Evolutionary conservation across 2,329 filamentous ascomycete species (phyloP).

Genomic region (Rhytidhysteron rufulum): DNA sequence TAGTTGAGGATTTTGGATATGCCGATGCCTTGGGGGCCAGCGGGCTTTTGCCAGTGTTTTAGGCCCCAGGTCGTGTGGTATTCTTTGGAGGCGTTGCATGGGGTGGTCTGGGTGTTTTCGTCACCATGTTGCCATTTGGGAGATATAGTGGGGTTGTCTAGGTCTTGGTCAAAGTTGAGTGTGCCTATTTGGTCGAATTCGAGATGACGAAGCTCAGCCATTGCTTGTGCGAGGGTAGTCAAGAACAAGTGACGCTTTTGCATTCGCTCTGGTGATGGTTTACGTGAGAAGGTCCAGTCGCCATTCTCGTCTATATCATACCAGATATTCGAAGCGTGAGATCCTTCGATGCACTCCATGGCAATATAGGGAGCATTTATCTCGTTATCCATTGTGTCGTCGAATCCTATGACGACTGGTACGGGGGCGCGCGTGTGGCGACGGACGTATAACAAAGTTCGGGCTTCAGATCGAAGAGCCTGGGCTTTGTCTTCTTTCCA

Average conservation of each 20-base stretch:
- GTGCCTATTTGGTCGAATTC: slow-evolving; percentile 12
- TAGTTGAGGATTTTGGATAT: background rate
- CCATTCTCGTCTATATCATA: background rate
- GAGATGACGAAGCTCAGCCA: slow-evolving; percentile 8
- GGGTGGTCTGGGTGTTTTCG: background rate
- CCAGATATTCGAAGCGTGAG: background rate
- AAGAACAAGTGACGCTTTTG: slow-evolving; percentile 5
- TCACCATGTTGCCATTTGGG: background rate
- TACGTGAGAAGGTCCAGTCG: background rate
- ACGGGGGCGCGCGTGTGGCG: background rate
- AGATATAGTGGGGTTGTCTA: background rate
- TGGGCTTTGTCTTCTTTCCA: slow-evolving; percentile 3
- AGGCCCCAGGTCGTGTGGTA: background rate
- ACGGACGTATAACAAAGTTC: slow-evolving; percentile 4
- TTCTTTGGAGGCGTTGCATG: background rate
- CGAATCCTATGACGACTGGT: slow-evolving; percentile 2
- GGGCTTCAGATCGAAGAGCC: background rate
- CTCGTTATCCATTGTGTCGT: slow-evolving; percentile 4
- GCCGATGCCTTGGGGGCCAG: background rate
- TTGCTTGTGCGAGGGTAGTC: slow-evolving; percentile 9
- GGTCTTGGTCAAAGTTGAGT: slow-evolving; percentile 1
- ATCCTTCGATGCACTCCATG: slow-evolving; percentile 2
- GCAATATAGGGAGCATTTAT: slow-evolving; percentile 2
- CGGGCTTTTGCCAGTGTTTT: background rate
- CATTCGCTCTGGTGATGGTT: background rate